Evolutionary conservation across 768 basidiomycete species (phyloP).

Genomic region (Floccularia luteovirens): DNA sequence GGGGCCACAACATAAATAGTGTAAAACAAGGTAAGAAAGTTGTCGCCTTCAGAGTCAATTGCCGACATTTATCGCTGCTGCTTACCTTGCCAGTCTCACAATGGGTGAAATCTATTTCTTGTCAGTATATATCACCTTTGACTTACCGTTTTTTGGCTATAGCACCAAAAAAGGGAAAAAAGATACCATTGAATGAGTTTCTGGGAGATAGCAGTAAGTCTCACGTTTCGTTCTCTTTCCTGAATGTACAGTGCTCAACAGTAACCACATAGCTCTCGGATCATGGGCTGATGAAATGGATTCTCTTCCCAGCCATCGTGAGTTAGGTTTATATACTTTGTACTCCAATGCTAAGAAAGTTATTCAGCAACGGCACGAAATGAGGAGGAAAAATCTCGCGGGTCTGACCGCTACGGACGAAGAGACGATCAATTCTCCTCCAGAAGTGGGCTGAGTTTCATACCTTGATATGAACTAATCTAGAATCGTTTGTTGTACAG

Average conservation of each 20-base stretch:
- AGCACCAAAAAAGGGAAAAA: constrained; percentile 92
- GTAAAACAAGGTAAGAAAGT: too few species aligned
- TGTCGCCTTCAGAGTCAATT: too few species aligned
- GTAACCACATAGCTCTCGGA: constrained; percentile 54
- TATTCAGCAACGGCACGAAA: constrained; percentile 56
- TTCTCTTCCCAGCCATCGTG: constrained; percentile 85
- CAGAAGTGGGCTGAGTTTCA: constrained; percentile 40
- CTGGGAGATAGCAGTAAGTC: constrained; percentile 77
- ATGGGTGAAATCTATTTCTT: too few species aligned
- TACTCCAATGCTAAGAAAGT: constrained; percentile 8
- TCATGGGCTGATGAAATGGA: constrained; percentile 99
- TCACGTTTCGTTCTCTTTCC: constrained; percentile 10
- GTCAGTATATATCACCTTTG: too few species aligned
- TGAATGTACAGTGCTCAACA: constrained; percentile 9
- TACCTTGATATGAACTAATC: constrained; percentile 5
- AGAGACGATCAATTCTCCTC: constrained; percentile 59
- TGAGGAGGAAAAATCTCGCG: constrained; percentile 54
- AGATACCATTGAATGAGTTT: constrained; percentile 91
- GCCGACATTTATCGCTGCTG: too few species aligned
- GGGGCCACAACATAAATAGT: too few species aligned
- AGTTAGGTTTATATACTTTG: constrained; percentile 22
- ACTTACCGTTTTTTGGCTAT: too few species aligned
- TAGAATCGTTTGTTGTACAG: constrained; percentile 24
- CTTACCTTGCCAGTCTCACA: too few species aligned
- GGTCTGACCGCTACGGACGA: constrained; percentile 47